Evolutionary conservation across 352 stramenopile genomes (phyloP).

Genomic region (Phytophthora tubulina): DNA sequence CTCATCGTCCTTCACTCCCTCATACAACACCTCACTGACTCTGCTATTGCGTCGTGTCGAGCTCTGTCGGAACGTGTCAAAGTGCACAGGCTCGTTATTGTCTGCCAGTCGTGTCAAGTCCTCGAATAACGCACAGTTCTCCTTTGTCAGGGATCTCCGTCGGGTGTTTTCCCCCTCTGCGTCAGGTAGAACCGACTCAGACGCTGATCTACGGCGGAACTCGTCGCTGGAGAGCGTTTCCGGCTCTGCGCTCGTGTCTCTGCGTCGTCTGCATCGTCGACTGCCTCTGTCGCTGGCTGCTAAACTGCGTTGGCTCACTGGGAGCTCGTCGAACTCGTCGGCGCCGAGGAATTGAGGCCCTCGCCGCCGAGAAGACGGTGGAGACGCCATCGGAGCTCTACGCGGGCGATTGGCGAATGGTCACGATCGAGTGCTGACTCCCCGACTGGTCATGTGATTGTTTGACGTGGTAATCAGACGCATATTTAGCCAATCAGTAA

Average conservation of each 20-base stretch:
- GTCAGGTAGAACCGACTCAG: conserved; percentile 21
- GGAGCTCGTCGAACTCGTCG: conserved; percentile 30
- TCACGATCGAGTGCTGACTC: conserved; percentile 1
- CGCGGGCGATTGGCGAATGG: conserved; percentile 22
- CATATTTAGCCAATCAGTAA: background rate
- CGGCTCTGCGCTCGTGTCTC: conserved; percentile 25
- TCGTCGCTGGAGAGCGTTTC: conserved; percentile 31
- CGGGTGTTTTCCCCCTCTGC: background rate
- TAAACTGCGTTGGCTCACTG: conserved; percentile 26
- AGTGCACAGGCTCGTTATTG: conserved; percentile 56
- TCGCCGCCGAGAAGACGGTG: background rate
- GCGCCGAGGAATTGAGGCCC: conserved; percentile 16
- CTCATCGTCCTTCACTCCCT: background rate
- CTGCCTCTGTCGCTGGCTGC: conserved; percentile 21
- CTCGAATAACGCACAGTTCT: conserved; percentile 55
- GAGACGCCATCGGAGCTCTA: conserved; percentile 20
- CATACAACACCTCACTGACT: conserved; percentile 15
- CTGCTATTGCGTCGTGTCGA: conserved; percentile 27
- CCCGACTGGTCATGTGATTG: background rate
- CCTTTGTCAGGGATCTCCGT: conserved; percentile 30
- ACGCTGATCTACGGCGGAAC: conserved; percentile 28
- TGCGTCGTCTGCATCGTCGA: conserved; percentile 19
- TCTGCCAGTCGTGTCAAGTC: conserved; percentile 60
- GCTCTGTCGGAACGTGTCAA: conserved; percentile 56
- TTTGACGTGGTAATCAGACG: conserved; percentile 8